Percentiles rank a stretch among this genome's conserved stretches.
Evolutionary conservation across 2,329 filamentous ascomycete genomes (phyloP).

Genomic region (Ilyonectria destructans): DNA sequence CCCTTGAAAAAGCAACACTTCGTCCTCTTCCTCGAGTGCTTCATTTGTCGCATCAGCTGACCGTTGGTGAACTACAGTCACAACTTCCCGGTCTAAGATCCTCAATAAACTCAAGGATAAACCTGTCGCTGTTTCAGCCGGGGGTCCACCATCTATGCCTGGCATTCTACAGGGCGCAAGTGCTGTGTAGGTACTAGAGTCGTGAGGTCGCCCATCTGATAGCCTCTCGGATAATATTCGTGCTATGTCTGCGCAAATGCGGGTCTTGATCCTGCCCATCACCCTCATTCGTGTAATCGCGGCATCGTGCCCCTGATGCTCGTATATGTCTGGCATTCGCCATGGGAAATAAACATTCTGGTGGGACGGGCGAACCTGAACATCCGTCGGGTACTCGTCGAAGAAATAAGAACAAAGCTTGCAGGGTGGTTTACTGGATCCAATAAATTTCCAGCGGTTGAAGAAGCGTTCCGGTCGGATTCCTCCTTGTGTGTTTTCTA

Average conservation of each 20-base stretch:
- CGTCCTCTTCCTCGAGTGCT: neutral
- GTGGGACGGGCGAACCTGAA: slow-evolving; percentile 14
- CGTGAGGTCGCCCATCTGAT: slow-evolving; percentile 24
- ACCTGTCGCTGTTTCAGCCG: neutral
- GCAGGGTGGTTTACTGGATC: slow-evolving; percentile 26
- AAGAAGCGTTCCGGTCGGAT: slow-evolving; percentile 28
- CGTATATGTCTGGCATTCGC: slow-evolving; percentile 22
- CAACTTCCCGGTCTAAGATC: slow-evolving; percentile 1
- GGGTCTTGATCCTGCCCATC: slow-evolving; percentile 20
- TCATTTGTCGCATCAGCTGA: slow-evolving; percentile 6
- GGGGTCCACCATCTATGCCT: neutral
- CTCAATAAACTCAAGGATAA: slow-evolving; percentile 3
- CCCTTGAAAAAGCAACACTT: slow-evolving; percentile 1
- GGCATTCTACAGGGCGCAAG: neutral
- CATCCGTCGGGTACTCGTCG: slow-evolving; percentile 24
- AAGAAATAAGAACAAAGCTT: slow-evolving; percentile 32
- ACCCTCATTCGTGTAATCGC: neutral
- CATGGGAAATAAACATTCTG: slow-evolving; percentile 23
- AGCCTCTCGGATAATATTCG: slow-evolving; percentile 15
- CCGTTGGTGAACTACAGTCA: slow-evolving; percentile 1
- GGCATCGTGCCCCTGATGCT: slow-evolving; percentile 15
- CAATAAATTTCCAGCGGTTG: slow-evolving; percentile 19
- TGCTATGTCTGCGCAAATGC: slow-evolving; percentile 9
- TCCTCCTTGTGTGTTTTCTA: slow-evolving; percentile 20
- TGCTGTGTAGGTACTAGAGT: slow-evolving; percentile 20